Conservation (phyloP, 192 early-diverging fungal species). For the Coemansia asiatica region DNA sequence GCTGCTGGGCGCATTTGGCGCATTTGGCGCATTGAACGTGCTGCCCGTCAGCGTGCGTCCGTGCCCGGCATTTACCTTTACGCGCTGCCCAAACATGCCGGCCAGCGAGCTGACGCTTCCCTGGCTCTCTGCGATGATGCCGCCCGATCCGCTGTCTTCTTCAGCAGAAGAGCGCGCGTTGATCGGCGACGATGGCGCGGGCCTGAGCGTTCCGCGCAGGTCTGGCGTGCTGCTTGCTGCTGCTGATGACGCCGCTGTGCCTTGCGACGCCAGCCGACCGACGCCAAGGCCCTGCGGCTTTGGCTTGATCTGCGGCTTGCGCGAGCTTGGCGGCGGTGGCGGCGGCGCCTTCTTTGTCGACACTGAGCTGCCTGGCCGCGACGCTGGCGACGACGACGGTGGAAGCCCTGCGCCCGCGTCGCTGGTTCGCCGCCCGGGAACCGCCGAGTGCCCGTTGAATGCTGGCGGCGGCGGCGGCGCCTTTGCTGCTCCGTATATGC, state of each 20-base stretch:
- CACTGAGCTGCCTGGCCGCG: slow-evolving; percentile 32
- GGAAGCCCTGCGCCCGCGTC: slow-evolving; percentile 18
- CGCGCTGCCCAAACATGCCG: slow-evolving; percentile 52
- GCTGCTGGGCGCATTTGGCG: slow-evolving; percentile 20
- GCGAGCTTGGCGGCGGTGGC: slow-evolving; percentile 42
- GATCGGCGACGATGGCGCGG: slow-evolving; percentile 10
- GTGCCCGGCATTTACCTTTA: slow-evolving; percentile 18
- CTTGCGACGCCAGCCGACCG: slow-evolving; percentile 15
- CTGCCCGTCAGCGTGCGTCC: slow-evolving; percentile 6
- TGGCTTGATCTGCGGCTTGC: slow-evolving; percentile 42
- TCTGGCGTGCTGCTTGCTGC: slow-evolving; percentile 12
- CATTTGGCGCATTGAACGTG: slow-evolving; percentile 18
- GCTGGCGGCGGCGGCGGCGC: slow-evolving; percentile 19
- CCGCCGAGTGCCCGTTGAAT: slow-evolving; percentile 19
- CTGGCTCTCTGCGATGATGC: slow-evolving; percentile 49
- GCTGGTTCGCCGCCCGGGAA: slow-evolving; percentile 42
- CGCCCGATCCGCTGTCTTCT: slow-evolving; percentile 13
- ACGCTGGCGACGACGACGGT: slow-evolving; percentile 17
- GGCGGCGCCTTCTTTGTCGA: slow-evolving; percentile 42
- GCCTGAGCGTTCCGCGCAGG: slow-evolving; percentile 21
- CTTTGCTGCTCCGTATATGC: slow-evolving; percentile 1
- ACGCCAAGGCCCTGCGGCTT: slow-evolving; percentile 34
- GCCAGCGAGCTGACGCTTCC: slow-evolving; percentile 53
- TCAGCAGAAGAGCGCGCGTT: slow-evolving; percentile 31
- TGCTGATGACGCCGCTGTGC: slow-evolving; percentile 26